Evolutionary conservation across 176 grass and related monocot genomes (phyloP), one percentile per base, ranked within the genome.

Genomic region (Eleusine coracana): DNA sequence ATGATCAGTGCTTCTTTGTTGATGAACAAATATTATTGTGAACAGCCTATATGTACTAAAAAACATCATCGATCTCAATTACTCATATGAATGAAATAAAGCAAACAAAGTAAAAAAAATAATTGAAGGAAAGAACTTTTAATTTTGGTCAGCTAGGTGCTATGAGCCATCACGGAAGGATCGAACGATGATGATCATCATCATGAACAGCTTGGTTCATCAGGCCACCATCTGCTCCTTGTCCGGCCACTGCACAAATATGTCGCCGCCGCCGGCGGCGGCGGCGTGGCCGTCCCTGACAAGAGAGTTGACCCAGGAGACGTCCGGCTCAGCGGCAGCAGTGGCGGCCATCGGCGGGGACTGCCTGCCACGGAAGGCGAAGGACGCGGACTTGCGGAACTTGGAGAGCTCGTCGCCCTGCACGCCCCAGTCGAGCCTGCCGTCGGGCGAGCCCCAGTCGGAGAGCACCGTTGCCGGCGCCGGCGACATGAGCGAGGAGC

Each of bases 361-460:
- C 5, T 88, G 86, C 6, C 44, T 8, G 44, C 70, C 87, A 6
- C 97, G 83, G 82, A 94, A 90, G 12, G 77, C 89, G 45, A 99
- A 99, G 37, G 97, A 96, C 7, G 89, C 97, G 3, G 97, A 99
- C 87, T 94, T 99, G 45, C 97, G 84, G 39, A 99, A 41, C 77
- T 99, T 99, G 91, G 92, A 82, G 71, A 99, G 93, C 85, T 99
- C 97, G 52, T 99, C 97, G 11, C 89, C 97, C 77, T 99, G 97
- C 9, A 99, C 77, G 50, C 97, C 91, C 97, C 97, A 99, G 60
- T 99, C 93, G 5, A 99, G 82, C 84, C 66, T 99, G 42, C 97
- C 97, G 64, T 79, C 89, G 10, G 91, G 97, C 13, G 97, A 99
- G 25, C 83, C 93, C 97, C 97, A 99, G 76, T 96, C 83, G 0